These are phyloP conservation scores for Mallotus japonicus DNA, from an alignment of 441 rosid species.

Conservation along the genomic window DNA sequence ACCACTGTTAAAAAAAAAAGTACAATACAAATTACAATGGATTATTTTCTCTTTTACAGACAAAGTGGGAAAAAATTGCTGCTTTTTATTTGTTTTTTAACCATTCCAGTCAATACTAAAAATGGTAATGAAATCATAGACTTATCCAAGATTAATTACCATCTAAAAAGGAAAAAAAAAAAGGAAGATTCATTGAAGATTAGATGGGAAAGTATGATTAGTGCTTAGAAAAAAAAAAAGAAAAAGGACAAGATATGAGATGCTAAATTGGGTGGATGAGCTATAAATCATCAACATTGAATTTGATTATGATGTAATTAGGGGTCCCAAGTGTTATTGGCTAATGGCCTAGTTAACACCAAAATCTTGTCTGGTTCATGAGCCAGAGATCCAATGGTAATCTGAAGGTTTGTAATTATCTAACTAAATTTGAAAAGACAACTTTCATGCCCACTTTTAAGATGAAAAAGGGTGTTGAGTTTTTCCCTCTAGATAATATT, in stretches of 20 bases:
- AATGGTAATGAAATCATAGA: background rate
- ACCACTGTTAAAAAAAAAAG: too few relatives aligned
- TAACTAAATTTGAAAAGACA: constrained; percentile 7
- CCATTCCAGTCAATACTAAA: background rate
- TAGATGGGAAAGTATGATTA: background rate
- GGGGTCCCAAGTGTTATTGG: background rate
- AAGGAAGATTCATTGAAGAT: too few relatives aligned
- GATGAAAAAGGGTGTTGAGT: background rate
- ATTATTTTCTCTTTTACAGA: too few relatives aligned
- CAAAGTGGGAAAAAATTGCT: background rate
- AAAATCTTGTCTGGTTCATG: constrained; percentile 7
- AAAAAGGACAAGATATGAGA: background rate
- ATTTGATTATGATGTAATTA: background rate
- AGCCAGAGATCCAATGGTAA: background rate
- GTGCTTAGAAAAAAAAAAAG: background rate
- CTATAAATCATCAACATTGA: background rate
- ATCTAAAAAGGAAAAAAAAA: background rate
- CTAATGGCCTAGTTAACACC: background rate
- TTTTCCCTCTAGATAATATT: background rate
- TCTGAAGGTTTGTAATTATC: background rate
- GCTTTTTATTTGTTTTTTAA: background rate
- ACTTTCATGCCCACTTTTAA: constrained; percentile 6
- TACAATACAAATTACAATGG: background rate
- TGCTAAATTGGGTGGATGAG: background rate
- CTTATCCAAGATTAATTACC: background rate